Conservation (phyloP, 73 alveolate species). For the Blepharisma japonicum region DNA sequence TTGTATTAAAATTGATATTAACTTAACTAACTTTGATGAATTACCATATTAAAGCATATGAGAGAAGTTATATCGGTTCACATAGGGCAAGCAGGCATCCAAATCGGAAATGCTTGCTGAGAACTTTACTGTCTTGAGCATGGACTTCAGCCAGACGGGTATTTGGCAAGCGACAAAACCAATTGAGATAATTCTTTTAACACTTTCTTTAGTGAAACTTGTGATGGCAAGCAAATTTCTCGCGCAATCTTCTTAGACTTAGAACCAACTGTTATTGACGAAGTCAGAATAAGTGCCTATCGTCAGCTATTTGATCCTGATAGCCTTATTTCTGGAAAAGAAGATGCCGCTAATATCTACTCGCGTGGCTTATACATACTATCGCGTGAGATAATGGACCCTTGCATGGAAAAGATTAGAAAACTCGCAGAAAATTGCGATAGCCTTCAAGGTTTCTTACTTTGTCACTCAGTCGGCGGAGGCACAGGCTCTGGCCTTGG, state of each 20-base stretch:
- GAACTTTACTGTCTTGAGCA: constrained; percentile 18
- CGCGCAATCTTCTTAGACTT: constrained; percentile 47
- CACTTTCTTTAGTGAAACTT: constrained; percentile 34
- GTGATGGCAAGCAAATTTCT: constrained; percentile 6
- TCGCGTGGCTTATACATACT: constrained; percentile 34
- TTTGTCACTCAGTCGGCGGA: constrained; percentile 66
- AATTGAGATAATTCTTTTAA: neutral
- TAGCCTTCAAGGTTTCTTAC: constrained; percentile 52
- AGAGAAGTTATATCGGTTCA: constrained; percentile 21
- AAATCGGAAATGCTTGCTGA: constrained; percentile 24
- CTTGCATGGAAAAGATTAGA: neutral
- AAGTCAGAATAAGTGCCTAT: constrained; percentile 30
- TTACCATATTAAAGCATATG: neutral
- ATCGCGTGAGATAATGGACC: neutral
- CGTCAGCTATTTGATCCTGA: constrained; percentile 25
- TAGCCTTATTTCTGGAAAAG: constrained; percentile 33
- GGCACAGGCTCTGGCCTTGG: constrained; percentile 68
- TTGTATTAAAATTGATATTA: no score
- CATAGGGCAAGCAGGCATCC: constrained; percentile 30
- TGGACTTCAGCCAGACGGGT: neutral
- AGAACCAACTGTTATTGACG: constrained; percentile 32
- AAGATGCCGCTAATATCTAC: constrained; percentile 31
- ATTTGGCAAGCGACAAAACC: neutral
- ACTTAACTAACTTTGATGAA: no score
- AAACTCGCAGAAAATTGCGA: constrained; percentile 55